Percentiles rank a stretch among this genome's conserved stretches.
Conservation (phyloP, 805 yeast genomes). For the Candida suzukii region DNA sequence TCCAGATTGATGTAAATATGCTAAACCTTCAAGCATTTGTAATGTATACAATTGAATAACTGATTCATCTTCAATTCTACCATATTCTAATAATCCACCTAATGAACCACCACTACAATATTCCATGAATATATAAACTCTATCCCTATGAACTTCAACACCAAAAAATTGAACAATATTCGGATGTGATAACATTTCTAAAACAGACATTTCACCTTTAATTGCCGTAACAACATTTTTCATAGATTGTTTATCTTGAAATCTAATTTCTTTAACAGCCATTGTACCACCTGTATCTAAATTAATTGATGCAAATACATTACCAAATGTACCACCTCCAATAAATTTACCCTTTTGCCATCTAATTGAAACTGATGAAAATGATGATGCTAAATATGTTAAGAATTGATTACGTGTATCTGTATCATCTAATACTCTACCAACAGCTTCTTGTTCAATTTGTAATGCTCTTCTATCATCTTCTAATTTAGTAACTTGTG, state of each 20-base stretch:
- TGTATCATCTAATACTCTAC: constrained; percentile 82
- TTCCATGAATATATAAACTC: constrained; percentile 95
- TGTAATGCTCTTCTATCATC: constrained; percentile 36
- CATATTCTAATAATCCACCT: constrained; percentile 78
- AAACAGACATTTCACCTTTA: constrained; percentile 92
- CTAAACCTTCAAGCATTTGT: constrained; percentile 92
- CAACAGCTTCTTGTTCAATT: constrained; percentile 51
- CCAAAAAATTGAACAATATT: constrained; percentile 95
- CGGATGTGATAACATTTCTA: constrained; percentile 93
- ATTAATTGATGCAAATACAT: constrained; percentile 86
- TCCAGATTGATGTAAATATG: constrained; percentile 89
- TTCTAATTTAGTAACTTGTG: constrained; percentile 60
- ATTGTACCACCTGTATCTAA: constrained; percentile 91
- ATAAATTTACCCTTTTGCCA: constrained; percentile 95
- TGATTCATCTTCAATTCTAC: constrained; percentile 91
- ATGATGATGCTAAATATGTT: constrained; percentile 78
- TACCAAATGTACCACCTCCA: constrained; percentile 95
- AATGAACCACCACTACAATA: constrained; percentile 94
- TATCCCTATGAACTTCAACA: constrained; percentile 93
- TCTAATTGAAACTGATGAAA: constrained; percentile 83
- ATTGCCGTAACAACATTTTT: constrained; percentile 80
- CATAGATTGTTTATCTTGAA: constrained; percentile 83
- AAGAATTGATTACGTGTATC: constrained; percentile 85
- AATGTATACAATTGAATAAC: constrained; percentile 85
- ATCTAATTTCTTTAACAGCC: constrained; percentile 94